phyloP scores from a whole-genome alignment of 2,329 filamentous ascomycete genomes.

The Colletotrichum tropicale region DNA sequence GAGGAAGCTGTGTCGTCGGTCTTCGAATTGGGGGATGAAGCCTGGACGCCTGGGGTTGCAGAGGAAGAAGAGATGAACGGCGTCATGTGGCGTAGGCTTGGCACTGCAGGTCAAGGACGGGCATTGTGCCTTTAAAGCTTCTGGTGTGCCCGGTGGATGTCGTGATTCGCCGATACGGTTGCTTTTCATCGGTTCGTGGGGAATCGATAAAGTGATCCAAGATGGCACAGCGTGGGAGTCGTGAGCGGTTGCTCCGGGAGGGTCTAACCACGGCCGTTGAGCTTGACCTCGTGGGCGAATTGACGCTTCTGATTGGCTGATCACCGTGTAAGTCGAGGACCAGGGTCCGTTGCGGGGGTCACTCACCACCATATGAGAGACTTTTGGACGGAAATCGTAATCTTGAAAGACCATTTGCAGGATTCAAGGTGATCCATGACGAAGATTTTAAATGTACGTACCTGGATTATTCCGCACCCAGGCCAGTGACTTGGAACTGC shows the following conservation, averaged over 20 bases:
- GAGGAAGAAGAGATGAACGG: constrained; percentile 8
- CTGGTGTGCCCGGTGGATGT: neutral
- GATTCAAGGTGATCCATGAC: neutral
- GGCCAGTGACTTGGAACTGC: neutral
- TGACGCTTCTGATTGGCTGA: constrained; percentile 1
- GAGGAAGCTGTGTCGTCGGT: constrained; percentile 4
- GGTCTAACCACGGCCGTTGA: neutral
- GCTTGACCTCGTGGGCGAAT: constrained; percentile 12
- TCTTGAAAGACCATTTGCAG: neutral
- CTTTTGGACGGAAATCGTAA: neutral
- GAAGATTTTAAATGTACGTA: neutral
- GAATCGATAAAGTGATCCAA: neutral
- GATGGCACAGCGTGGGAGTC: neutral
- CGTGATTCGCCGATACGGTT: constrained; percentile 1
- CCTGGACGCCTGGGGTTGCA: constrained; percentile 3
- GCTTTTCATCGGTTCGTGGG: neutral
- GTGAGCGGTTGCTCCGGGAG: neutral
- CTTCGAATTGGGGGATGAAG: constrained; percentile 9
- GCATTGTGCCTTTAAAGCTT: constrained; percentile 1
- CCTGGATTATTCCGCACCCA: neutral
- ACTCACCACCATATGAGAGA: neutral
- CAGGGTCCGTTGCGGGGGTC: neutral
- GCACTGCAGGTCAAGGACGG: constrained; percentile 15
- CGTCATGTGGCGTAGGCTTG: constrained; percentile 18
- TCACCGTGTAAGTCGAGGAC: neutral